These are phyloP conservation scores for Sphenostylis stenocarpa DNA, from an alignment of 306 rosid species.

Conservation along the genomic window DNA sequence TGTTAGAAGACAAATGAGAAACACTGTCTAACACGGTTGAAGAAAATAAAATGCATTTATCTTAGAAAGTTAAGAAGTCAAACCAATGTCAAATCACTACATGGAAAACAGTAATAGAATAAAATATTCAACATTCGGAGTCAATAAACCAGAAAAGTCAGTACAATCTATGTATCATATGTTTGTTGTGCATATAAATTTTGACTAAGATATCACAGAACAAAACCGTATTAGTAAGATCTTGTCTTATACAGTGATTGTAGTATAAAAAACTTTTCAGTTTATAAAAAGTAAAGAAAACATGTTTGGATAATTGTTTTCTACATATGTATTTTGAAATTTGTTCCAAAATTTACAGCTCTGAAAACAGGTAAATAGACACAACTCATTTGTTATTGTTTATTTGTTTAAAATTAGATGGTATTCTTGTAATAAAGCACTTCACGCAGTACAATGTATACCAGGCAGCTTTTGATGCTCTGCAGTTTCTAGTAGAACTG, in stretches of 20 bases:
- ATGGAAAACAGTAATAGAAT: conserved; percentile 9
- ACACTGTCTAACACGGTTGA: not conserved
- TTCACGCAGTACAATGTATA: not conserved
- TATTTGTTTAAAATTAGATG: not conserved
- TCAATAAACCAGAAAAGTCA: conserved; percentile 5
- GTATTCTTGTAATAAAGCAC: not conserved
- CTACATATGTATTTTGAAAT: not conserved
- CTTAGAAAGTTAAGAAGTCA: conserved; percentile 5
- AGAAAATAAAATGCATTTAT: not conserved
- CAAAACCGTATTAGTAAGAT: not conserved
- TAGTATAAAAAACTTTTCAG: not conserved
- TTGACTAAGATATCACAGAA: not conserved
- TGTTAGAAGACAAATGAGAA: conserved; percentile 38
- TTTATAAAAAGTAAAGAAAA: not conserved
- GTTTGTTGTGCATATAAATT: not conserved
- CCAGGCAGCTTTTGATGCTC: too few relatives aligned
- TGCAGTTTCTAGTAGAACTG: too few relatives aligned
- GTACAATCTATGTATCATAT: not conserved
- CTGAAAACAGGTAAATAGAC: not conserved
- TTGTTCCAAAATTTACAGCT: not conserved
- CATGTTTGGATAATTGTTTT: not conserved
- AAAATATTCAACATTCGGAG: conserved; percentile 2
- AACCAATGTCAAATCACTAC: not conserved
- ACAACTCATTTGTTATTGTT: not conserved
- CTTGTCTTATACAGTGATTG: not conserved